Evolutionary conservation across 345 rosid genomes (phyloP).

Genomic region (Eucalyptus paniculata): DNA sequence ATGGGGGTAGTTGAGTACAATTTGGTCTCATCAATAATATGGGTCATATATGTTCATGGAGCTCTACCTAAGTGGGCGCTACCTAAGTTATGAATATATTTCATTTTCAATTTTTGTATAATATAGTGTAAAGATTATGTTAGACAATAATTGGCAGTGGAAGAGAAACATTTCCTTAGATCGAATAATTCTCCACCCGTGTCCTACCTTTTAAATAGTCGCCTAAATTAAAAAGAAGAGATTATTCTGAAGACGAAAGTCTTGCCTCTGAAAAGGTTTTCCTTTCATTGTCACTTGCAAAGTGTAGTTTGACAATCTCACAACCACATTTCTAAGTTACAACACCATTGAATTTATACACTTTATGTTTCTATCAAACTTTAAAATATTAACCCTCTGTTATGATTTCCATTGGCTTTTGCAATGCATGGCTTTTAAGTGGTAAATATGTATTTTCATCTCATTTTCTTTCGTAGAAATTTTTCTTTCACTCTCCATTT

Average conservation of each 20-base stretch:
- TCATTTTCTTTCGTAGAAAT: fast-evolving
- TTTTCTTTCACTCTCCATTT: neutral
- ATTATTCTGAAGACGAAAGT: neutral
- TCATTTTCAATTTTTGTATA: neutral
- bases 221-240: neutral
- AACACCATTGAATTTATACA: neutral
- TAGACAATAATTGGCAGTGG: neutral
- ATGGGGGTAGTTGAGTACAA: neutral
- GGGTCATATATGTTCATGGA: neutral
- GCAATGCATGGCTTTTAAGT: neutral
- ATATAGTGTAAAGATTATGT: neutral
- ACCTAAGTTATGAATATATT: neutral
- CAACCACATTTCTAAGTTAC: neutral
- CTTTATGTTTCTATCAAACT: neutral
- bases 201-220: neutral
- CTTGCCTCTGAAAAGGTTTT: neutral
- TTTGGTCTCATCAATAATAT: neutral
- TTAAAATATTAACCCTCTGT: neutral
- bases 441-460: neutral
- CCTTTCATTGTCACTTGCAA: neutral
- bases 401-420: neutral
- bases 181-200: neutral
- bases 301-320: neutral
- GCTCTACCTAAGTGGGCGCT: neutral
- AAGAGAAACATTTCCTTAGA: neutral